Evolutionary conservation across 2,329 filamentous ascomycete genomes (phyloP).

Genomic region (Triangularia verruculosa): DNA sequence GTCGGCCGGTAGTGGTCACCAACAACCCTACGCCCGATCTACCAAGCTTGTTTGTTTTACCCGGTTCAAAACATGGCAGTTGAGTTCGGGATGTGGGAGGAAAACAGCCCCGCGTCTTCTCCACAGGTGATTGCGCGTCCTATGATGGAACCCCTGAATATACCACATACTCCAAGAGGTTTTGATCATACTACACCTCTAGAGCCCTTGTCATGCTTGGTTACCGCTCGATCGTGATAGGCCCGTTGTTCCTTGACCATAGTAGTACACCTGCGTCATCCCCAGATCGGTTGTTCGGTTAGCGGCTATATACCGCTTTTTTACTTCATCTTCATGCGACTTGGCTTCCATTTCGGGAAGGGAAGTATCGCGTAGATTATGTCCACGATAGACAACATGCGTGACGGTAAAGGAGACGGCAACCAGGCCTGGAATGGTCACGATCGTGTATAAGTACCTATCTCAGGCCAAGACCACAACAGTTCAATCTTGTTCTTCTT

Average conservation of each 20-base stretch:
- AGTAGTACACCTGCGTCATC: not conserved
- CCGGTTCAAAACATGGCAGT: not conserved
- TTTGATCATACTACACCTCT: not conserved
- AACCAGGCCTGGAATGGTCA: not conserved
- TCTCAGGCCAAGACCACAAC: not conserved
- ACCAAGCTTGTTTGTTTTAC: not conserved
- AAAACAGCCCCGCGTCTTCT: not conserved
- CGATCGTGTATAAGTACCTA: conserved; percentile 5
- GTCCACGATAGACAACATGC: not conserved
- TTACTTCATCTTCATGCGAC: not conserved
- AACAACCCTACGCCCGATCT: not conserved
- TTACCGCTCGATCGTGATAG: not conserved
- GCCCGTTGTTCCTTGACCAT: not conserved
- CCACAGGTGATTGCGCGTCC: conserved; percentile 7
- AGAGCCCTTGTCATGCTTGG: not conserved
- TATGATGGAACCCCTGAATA: not conserved
- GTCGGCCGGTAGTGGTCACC: conserved; percentile 1
- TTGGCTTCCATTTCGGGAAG: not conserved
- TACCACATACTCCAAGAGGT: not conserved
- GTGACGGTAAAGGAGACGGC: not conserved
- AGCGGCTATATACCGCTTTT: not conserved
- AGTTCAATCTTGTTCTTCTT: not conserved
- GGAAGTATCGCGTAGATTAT: not conserved
- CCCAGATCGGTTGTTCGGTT: not conserved
- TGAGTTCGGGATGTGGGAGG: conserved; percentile 6